Evolutionary conservation across 2,329 filamentous ascomycete species (phyloP), one percentile per base, ranked within the genome.

Genomic region (Stagonosporopsis chrysanthemi): DNA sequence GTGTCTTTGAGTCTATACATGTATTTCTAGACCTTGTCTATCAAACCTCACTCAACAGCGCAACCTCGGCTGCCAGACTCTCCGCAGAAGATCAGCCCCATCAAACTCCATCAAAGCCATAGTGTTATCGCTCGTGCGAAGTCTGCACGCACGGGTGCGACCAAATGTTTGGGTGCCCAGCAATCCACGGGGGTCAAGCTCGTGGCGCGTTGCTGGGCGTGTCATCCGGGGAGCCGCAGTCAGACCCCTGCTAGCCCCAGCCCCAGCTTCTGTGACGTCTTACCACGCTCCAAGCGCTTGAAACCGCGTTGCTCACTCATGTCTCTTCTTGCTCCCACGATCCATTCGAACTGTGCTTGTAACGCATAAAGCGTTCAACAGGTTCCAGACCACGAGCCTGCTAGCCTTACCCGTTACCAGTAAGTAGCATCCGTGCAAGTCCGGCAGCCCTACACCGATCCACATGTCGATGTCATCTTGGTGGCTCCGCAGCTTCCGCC

Each of bases 361-460:
- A 17, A 22, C 31, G 38, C 39, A 35, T 83, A 78, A 75, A 69
- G 78, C 57, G 74, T 76, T 81, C 82, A 77, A 49, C 26, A 28
- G 15, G 5, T 8, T 28, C 43, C 6, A 33, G 24, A 49, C 26
- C 23, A 31, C 28, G 49, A 9, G 22, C 7, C 24, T 31, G 50
- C 31, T 29, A 40, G 46, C 36, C 36, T 28, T 26, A 50, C 17
- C 46, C 54, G 56, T 28, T 26, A 50, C 17, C 46, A 58, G 56
- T 58, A 58, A 58, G 56, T 58, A 23, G 40, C 36, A 46, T 54
- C 56, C 56, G 56, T 46, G 24, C 41, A 43, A 35, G 17, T 58
- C 50, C 50, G 56, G 56, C 46, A 38, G 41, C 42, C 36, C 45
- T 54, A 51, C 40, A 46, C 50, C 46, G 29, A 46, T 51, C 41